Base-by-base conservation (phyloP, 2,329 filamentous ascomycete genomes). In the Sarocladiaceae sp. region DNA sequence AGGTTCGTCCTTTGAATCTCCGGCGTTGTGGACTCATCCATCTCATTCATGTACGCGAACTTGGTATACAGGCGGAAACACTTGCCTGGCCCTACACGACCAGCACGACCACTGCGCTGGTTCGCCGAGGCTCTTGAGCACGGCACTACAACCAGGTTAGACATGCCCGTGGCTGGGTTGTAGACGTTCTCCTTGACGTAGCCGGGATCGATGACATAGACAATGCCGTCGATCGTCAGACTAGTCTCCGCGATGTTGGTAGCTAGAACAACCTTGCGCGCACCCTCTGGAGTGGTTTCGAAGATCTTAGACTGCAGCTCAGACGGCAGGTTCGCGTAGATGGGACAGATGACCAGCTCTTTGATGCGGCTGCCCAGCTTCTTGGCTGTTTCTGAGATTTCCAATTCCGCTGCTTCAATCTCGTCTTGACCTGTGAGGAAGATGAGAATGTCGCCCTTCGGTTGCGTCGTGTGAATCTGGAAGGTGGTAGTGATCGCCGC, bases 171-270 rank as follows among this genome's bases (percentile, higher is more conserved):
- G 1, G 85, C 80, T 0, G 90, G 85, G 50, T 95, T 95, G 67
- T 91, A 97, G 1, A 90, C 78, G 53, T 95, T 95, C 59, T 97
- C 88, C 62, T 98, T 98, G 50, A 93, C 88, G 51, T 94, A 95
- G 1, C 93, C 93, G 0, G 87, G 87, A 54, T 98, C 93, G 48
- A 97, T 95, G 27, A 97, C 93, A 60, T 94, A 96, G 7, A 91
- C 85, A 48, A 97, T 95, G 13, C 90, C 91, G 59, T 97, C 90
- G 47, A 98, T 95, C 0, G 93, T 98, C 57, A 98, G 68, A 70
- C 82, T 89, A 0, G 93, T 98, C 63, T 98, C 93, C 2, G 93
- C 93, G 62, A 98, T 97, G 59, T 98, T 98, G 2, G 93, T 97
- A 0, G 91, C 89, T 29, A 97, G 68, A 0, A 98, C 88, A 0